Evolutionary conservation across 2,329 filamentous ascomycete species (phyloP).

Genomic region (Exophiala calicioides): DNA sequence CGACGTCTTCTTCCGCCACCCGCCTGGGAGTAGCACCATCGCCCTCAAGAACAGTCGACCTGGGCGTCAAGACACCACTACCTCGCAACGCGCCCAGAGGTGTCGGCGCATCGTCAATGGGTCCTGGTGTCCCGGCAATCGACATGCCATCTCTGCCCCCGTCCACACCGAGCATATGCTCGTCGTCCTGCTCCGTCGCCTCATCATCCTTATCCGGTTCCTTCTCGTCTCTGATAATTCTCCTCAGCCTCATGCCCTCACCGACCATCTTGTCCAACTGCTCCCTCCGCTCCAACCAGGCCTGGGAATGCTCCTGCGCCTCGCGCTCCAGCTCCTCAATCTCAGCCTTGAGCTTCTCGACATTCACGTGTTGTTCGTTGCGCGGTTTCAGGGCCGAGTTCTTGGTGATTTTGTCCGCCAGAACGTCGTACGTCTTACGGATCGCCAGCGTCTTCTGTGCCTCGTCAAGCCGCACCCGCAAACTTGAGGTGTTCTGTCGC

Average conservation of each 20-base stretch:
- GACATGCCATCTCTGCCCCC: slow-evolving; percentile 46
- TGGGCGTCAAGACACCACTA: slow-evolving; percentile 36
- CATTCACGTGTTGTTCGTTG: slow-evolving; percentile 76
- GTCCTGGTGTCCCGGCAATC: slow-evolving; percentile 51
- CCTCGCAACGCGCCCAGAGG: slow-evolving; percentile 32
- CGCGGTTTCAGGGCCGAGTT: slow-evolving; percentile 77
- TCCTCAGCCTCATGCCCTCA: slow-evolving; percentile 81
- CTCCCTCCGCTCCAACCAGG: slow-evolving; percentile 80
- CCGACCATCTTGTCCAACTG: slow-evolving; percentile 89
- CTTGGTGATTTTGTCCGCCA: slow-evolving; percentile 82
- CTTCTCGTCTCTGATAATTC: slow-evolving; percentile 90
- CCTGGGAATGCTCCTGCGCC: slow-evolving; percentile 75
- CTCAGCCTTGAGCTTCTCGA: slow-evolving; percentile 82
- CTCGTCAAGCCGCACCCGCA: slow-evolving; percentile 74
- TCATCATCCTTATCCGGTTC: slow-evolving; percentile 66
- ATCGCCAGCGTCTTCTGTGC: slow-evolving; percentile 73
- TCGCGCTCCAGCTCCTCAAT: slow-evolving; percentile 85
- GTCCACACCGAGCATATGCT: slow-evolving; percentile 48
- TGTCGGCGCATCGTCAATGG: slow-evolving; percentile 49
- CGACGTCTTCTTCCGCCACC: slow-evolving; percentile 61
- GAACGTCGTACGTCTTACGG: slow-evolving; percentile 82
- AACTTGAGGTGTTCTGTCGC: slow-evolving; percentile 69
- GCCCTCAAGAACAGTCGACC: slow-evolving; percentile 31
- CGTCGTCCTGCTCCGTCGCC: slow-evolving; percentile 72
- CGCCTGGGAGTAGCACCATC: slow-evolving; percentile 38